These are phyloP conservation scores for Backusella australiensis DNA, from an alignment of 192 early-diverging fungal species.

Conservation along the genomic window DNA sequence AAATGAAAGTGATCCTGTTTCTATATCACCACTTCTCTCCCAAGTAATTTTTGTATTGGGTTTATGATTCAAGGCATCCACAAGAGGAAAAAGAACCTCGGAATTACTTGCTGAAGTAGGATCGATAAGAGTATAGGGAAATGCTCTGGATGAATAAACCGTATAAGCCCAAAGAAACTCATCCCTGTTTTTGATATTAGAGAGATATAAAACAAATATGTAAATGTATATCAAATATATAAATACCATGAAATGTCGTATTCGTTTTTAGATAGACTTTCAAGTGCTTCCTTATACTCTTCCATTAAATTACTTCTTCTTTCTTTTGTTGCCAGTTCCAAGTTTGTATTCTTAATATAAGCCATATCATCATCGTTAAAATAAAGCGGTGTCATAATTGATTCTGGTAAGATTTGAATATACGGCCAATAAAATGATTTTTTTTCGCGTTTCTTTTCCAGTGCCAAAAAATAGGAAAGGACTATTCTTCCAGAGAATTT, in stretches of 20 bases:
- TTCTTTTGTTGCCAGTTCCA: slow-evolving; percentile 44
- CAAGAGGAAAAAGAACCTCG: slow-evolving; percentile 57
- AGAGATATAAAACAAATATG: background rate
- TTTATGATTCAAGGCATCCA: slow-evolving; percentile 67
- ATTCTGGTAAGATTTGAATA: slow-evolving; percentile 52
- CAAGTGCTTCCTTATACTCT: slow-evolving; percentile 38
- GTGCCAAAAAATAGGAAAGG: slow-evolving; percentile 50
- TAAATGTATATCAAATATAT: background rate
- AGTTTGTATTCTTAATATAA: slow-evolving; percentile 53
- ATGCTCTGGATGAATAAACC: slow-evolving; percentile 55
- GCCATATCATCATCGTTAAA: slow-evolving; percentile 47
- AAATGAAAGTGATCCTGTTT: slow-evolving; percentile 41
- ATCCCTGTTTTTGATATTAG: slow-evolving; percentile 37
- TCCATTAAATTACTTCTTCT: slow-evolving; percentile 24
- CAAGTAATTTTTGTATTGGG: slow-evolving; percentile 56
- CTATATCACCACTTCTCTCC: slow-evolving; percentile 34
- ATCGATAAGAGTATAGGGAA: slow-evolving; percentile 53
- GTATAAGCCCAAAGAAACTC: slow-evolving; percentile 59
- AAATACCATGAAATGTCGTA: slow-evolving; percentile 36
- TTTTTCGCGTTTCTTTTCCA: slow-evolving; percentile 36
- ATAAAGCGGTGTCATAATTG: slow-evolving; percentile 55
- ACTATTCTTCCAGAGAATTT: slow-evolving; percentile 38
- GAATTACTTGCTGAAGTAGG: slow-evolving; percentile 29
- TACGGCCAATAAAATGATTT: slow-evolving; percentile 62
- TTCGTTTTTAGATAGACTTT: slow-evolving; percentile 18